These are phyloP conservation scores for Dactylellina haptotyla DNA, from an alignment of 2,329 filamentous ascomycete species.

Conservation along the genomic window DNA sequence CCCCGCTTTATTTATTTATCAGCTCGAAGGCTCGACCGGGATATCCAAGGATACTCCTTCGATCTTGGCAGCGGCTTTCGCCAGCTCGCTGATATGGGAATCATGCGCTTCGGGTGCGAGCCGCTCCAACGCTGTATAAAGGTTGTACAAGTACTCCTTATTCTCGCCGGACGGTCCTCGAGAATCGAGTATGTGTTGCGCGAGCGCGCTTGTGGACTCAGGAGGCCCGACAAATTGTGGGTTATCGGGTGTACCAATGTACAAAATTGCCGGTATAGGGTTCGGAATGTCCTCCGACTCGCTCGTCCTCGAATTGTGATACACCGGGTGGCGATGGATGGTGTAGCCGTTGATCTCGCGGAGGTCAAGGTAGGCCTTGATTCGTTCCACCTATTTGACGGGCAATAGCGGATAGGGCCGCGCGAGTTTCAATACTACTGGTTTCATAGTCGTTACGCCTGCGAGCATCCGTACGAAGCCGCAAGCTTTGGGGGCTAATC, in stretches of 20 bases:
- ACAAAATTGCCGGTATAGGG: conserved; percentile 74
- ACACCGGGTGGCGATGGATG: conserved; percentile 86
- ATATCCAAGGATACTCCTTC: conserved; percentile 60
- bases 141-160: conserved; percentile 83
- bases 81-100: conserved; percentile 84
- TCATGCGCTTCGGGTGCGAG: conserved; percentile 82
- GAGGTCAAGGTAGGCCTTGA: conserved; percentile 74
- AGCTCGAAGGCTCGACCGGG: too few relatives aligned
- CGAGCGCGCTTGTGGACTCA: conserved; percentile 75
- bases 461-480: conserved; percentile 27
- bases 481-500: conserved; percentile 25
- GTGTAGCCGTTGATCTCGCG: conserved; percentile 97
- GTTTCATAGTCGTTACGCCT: conserved; percentile 2
- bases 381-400: conserved; percentile 50
- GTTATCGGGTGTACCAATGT: conserved; percentile 93
- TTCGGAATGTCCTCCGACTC: conserved; percentile 60
- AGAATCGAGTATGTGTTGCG: conserved; percentile 80
- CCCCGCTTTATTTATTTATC: neutral
- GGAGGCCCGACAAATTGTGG: conserved; percentile 83
- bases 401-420: conserved; percentile 61
- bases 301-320: conserved; percentile 66
- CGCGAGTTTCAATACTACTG: conserved; percentile 23
- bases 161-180: conserved; percentile 88
- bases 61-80: conserved; percentile 74
- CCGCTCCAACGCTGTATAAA: conserved; percentile 78